phyloP scores from a whole-genome alignment of 1,139 yeast species.

The Wickerhamomyces sp. region DNA sequence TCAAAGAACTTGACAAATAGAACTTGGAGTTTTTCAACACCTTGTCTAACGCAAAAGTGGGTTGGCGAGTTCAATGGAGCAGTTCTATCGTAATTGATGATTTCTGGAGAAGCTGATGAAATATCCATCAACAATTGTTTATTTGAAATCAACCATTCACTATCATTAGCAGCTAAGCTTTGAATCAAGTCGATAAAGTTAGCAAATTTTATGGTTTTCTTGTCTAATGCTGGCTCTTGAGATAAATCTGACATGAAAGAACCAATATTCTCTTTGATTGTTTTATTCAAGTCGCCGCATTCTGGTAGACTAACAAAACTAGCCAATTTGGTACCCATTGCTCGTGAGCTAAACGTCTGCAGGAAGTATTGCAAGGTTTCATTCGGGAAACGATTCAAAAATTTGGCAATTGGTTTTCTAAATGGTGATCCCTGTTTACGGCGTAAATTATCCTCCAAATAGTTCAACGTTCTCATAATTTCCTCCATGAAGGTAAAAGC shows the following conservation, averaged over 20 bases:
- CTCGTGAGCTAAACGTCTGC: conserved; percentile 62
- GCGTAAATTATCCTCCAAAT: conserved; percentile 77
- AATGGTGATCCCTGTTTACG: conserved; percentile 88
- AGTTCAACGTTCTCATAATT: conserved; percentile 68
- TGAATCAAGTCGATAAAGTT: conserved; percentile 64
- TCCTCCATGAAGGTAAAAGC: conserved; percentile 93
- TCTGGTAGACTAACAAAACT: conserved; percentile 57
- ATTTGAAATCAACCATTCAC: conserved; percentile 59
- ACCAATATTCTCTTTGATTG: conserved; percentile 49
- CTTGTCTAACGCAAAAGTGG: conserved; percentile 72
- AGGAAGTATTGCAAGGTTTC: conserved; percentile 72
- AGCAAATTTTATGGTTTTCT: conserved; percentile 60
- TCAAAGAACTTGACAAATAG: conserved; percentile 48
- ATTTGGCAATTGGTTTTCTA: conserved; percentile 86
- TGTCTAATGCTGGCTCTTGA: conserved; percentile 47
- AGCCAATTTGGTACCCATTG: conserved; percentile 61
- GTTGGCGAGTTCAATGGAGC: conserved; percentile 53
- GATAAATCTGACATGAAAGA: conserved; percentile 34
- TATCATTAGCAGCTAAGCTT: conserved; percentile 49
- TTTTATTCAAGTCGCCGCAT: conserved; percentile 52
- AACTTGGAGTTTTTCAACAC: conserved; percentile 56
- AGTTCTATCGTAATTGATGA: conserved; percentile 36
- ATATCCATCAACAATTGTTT: conserved; percentile 44
- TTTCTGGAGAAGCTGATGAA: conserved; percentile 41
- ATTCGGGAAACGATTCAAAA: conserved; percentile 75